Evolutionary conservation across 2,329 filamentous ascomycete genomes (phyloP).

Genomic region (Alternaria ventricosa): DNA sequence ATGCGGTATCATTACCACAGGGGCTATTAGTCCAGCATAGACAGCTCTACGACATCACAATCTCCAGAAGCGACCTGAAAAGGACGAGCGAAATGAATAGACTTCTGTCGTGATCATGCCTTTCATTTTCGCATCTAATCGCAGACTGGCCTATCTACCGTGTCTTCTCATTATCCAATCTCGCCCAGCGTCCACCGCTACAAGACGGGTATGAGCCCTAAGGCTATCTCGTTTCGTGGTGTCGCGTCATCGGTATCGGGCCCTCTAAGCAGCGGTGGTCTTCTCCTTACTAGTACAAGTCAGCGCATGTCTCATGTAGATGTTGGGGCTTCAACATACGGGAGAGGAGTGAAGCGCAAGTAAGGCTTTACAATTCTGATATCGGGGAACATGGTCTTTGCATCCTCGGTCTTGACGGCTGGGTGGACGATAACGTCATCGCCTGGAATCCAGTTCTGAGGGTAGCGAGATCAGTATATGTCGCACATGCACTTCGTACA

Average conservation of each 20-base stretch:
- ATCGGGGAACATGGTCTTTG: constrained; percentile 65
- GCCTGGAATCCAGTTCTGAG: constrained; percentile 57
- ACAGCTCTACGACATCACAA: not conserved
- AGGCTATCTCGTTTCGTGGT: not conserved
- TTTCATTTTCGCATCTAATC: not conserved
- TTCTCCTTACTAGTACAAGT: constrained; percentile 55
- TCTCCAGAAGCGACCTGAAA: not conserved
- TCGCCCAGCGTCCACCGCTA: not conserved
- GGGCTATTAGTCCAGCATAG: not conserved
- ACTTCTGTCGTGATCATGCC: not conserved
- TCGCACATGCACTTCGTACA: not conserved
- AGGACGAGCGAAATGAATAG: not conserved
- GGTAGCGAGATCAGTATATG: too few species aligned
- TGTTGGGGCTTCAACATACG: constrained; percentile 24
- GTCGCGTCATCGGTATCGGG: not conserved
- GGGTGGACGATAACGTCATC: constrained; percentile 69
- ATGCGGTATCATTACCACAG: not conserved
- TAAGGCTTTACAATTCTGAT: constrained; percentile 69
- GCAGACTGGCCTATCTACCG: not conserved
- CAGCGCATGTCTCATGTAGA: not conserved
- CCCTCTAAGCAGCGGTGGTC: constrained; percentile 54
- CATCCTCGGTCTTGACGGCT: constrained; percentile 63
- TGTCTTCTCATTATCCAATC: not conserved
- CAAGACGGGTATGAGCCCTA: not conserved
- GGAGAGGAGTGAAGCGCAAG: constrained; percentile 64